Conservation (phyloP, 2,329 filamentous ascomycete species). For the Trichoderma cornu-damae region DNA sequence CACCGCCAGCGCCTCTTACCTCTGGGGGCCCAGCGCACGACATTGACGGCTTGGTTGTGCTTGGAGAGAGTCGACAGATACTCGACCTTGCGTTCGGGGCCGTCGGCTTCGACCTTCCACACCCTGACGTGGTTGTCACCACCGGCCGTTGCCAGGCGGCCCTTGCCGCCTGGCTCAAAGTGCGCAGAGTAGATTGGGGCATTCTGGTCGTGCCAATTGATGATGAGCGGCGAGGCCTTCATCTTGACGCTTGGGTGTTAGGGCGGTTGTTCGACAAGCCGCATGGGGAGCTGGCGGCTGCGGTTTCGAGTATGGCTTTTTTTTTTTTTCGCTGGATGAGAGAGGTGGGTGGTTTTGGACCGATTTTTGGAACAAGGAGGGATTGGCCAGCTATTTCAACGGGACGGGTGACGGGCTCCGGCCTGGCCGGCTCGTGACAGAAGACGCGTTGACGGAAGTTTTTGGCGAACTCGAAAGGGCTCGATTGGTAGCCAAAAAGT, state of each 20-base stretch:
- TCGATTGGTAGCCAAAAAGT: conserved; percentile 8
- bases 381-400: background rate
- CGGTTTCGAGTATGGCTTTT: too few relatives aligned
- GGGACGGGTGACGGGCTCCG: background rate
- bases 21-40: conserved; percentile 91
- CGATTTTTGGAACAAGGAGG: too few relatives aligned
- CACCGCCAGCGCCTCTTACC: conserved; percentile 51
- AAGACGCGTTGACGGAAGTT: too few relatives aligned
- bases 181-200: conserved; percentile 95
- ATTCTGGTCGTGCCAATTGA: conserved; percentile 98
- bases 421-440: background rate
- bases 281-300: conserved; percentile 27
- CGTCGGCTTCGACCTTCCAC: conserved; percentile 83
- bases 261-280: conserved; percentile 26
- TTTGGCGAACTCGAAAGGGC: conserved; percentile 1
- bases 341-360: too few relatives aligned
- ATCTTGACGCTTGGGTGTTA: conserved; percentile 50
- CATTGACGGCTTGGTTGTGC: conserved; percentile 96
- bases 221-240: conserved; percentile 94
- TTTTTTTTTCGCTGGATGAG: too few relatives aligned
- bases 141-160: conserved; percentile 85
- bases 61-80: conserved; percentile 89
- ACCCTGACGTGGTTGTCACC: conserved; percentile 95
- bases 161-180: conserved; percentile 89
- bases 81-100: conserved; percentile 81